Base-by-base conservation (phyloP, 768 basidiomycete species). In the Termitomyces sp. region DNA sequence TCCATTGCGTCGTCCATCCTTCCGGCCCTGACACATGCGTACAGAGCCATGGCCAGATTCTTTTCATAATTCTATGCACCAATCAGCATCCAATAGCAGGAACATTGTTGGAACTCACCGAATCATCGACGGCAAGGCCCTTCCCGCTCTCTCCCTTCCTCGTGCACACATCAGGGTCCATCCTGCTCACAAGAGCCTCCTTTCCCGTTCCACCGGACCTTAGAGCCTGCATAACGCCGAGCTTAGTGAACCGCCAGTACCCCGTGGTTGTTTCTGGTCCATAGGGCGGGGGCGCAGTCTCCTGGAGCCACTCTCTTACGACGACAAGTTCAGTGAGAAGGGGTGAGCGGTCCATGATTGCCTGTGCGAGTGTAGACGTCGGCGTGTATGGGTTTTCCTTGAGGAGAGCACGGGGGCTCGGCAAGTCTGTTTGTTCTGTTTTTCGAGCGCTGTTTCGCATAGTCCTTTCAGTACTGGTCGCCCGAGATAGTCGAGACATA, bases 221-320 rank as follows among this genome's bases (percentile, higher is more conserved):
- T 46, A 82, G 65, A 0, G 75, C 71, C 67, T 92, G 89, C 79
- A 89, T 79, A 6, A 91, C 74, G 27, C 76, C 82, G 64, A 88
- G 80, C 60, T 88, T 87, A 36, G 92, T 94, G 67, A 92, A 91
- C 57, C 83, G 85, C 84, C 87, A 89, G 71, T 94, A 94, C 3
- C 89, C 91, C 0, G 84, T 87, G 5, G 85, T 87, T 22, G 87
- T 86, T 64, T 90, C 92, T 1, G 87, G 86, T 43, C 79, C 31
- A 75, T 70, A 0, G 82, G 80, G n/a, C 76, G 57, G 6, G 0
- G 84, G 81, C 0, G 90, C 88, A 0, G 82, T 87, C 42, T 91
- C 88, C 60, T 92, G 89, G 1, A 93, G 77, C 92, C 92, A 94
- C 68, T 93, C 90, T n/a, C 89, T 83, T 8, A 93, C 85, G 44